These are phyloP conservation scores for Starmerella vaccinii DNA, from an alignment of 805 yeast genomes.

Conservation along the genomic window DNA sequence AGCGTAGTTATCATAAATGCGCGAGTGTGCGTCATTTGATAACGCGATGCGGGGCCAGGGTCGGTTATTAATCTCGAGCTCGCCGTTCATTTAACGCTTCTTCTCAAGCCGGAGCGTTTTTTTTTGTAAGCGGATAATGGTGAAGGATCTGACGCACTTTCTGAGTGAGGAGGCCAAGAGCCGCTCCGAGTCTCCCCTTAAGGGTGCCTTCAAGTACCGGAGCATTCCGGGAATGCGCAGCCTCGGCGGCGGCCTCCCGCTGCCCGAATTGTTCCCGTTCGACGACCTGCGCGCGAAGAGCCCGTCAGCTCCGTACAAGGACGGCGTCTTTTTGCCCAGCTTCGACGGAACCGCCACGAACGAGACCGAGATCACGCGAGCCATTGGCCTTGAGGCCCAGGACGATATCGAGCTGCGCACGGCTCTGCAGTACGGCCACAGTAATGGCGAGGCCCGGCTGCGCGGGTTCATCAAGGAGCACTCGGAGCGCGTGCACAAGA, in stretches of 20 bases:
- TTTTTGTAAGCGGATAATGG: slow-evolving; percentile 19
- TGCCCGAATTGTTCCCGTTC: slow-evolving; percentile 87
- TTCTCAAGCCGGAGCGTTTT: not conserved
- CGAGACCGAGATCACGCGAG: slow-evolving; percentile 28
- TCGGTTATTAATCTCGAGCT: not conserved
- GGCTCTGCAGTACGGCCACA: slow-evolving; percentile 82
- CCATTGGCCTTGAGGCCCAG: slow-evolving; percentile 31
- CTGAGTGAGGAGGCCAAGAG: slow-evolving; percentile 68
- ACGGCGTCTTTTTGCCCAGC: slow-evolving; percentile 44
- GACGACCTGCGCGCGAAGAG: slow-evolving; percentile 58
- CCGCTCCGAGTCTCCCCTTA: slow-evolving; percentile 70
- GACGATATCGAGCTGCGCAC: slow-evolving; percentile 58
- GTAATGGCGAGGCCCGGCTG: slow-evolving; percentile 71
- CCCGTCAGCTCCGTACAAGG: slow-evolving; percentile 59
- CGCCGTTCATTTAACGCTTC: not conserved
- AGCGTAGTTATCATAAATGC: not conserved
- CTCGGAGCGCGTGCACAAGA: slow-evolving; percentile 34
- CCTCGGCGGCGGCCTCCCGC: slow-evolving; percentile 92
- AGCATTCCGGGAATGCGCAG: slow-evolving; percentile 68
- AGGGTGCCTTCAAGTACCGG: slow-evolving; percentile 71
- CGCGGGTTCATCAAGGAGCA: slow-evolving; percentile 62
- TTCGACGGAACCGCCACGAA: slow-evolving; percentile 24
- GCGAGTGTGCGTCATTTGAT: not conserved
- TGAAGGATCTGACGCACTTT: slow-evolving; percentile 66
- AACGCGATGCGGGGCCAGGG: not conserved